Evolutionary conservation across 2,329 filamentous ascomycete species (phyloP).

Genomic region (Pezicula neosporulosa): DNA sequence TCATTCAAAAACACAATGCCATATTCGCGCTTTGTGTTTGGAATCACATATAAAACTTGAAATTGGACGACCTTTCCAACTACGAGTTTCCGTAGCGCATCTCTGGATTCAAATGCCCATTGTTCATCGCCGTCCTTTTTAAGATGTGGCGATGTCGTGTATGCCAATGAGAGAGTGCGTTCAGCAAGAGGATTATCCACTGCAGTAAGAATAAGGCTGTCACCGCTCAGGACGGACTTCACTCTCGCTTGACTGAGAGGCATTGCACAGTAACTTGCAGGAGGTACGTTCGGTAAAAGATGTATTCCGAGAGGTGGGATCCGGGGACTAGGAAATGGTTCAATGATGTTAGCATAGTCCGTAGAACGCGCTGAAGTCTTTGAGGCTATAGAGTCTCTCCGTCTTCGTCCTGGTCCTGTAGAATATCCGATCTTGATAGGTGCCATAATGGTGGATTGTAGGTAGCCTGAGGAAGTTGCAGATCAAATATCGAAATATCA

Average conservation of each 20-base stretch:
- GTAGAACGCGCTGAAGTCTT: slow-evolving; percentile 11
- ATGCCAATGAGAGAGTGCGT: slow-evolving; percentile 85
- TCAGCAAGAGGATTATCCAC: slow-evolving; percentile 79
- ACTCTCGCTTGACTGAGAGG: slow-evolving; percentile 60
- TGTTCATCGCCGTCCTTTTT: slow-evolving; percentile 88
- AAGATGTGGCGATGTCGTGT: slow-evolving; percentile 83
- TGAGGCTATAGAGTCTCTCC: slow-evolving; percentile 5
- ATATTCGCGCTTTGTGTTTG: slow-evolving; percentile 83
- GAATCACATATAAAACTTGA: slow-evolving; percentile 82
- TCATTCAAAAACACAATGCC: slow-evolving; percentile 75
- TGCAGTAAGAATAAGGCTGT: slow-evolving; percentile 82
- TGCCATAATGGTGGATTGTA: background rate
- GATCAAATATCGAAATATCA: background rate
- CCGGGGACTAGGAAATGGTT: slow-evolving; percentile 26
- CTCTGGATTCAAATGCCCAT: slow-evolving; percentile 90
- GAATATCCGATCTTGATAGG: background rate
- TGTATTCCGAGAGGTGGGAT: slow-evolving; percentile 11
- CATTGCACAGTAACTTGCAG: slow-evolving; percentile 26
- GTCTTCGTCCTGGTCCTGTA: background rate
- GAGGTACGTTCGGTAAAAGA: slow-evolving; percentile 22
- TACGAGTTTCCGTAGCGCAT: slow-evolving; percentile 79
- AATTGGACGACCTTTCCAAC: slow-evolving; percentile 88
- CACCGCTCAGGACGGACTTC: slow-evolving; percentile 91
- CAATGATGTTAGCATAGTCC: slow-evolving; percentile 28
- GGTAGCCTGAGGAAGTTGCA: background rate